These are phyloP conservation scores for Glarea lozoyensis DNA, from an alignment of 495 filamentous ascomycete species.

Conservation along the genomic window DNA sequence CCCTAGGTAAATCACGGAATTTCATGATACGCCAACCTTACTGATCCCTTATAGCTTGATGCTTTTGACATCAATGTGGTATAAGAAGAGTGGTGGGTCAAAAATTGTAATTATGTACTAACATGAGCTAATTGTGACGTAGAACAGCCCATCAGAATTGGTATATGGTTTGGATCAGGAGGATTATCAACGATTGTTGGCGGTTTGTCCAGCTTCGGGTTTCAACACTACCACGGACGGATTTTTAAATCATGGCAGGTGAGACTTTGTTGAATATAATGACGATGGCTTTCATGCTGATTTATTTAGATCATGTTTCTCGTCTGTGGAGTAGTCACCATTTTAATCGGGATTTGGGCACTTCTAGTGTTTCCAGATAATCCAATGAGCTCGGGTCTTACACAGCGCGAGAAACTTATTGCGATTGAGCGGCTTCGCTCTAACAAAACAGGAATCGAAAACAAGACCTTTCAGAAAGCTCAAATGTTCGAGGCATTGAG, in stretches of 20 bases:
- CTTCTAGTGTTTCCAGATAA: slow-evolving; percentile 57
- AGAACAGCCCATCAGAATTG: slow-evolving; percentile 54
- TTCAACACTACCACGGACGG: slow-evolving; percentile 10
- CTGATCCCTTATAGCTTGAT: slow-evolving; percentile 48
- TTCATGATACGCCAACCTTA: background rate
- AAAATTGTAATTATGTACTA: slow-evolving; percentile 30
- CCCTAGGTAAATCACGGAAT: slow-evolving; percentile 29
- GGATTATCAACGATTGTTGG: background rate
- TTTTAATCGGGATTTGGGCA: slow-evolving; percentile 47
- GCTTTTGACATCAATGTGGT: slow-evolving; percentile 52
- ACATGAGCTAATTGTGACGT: slow-evolving; percentile 44
- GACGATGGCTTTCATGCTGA: no score
- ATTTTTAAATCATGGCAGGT: slow-evolving; percentile 9
- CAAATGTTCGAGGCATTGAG: slow-evolving; percentile 49
- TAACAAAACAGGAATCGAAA: slow-evolving; percentile 48
- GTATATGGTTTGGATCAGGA: slow-evolving; percentile 15
- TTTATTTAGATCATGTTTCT: slow-evolving; percentile 40
- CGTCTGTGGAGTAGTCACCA: slow-evolving; percentile 52
- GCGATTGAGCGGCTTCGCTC: slow-evolving; percentile 22
- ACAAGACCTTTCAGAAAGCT: background rate
- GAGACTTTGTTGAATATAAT: background rate
- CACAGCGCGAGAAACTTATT: slow-evolving; percentile 46
- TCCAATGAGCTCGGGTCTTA: slow-evolving; percentile 57
- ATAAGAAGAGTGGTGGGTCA: slow-evolving; percentile 16
- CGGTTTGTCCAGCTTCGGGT: slow-evolving; percentile 13